These are phyloP conservation scores for Curvularia sp. DNA, from an alignment of 2,329 filamentous ascomycete species.

Conservation along the genomic window DNA sequence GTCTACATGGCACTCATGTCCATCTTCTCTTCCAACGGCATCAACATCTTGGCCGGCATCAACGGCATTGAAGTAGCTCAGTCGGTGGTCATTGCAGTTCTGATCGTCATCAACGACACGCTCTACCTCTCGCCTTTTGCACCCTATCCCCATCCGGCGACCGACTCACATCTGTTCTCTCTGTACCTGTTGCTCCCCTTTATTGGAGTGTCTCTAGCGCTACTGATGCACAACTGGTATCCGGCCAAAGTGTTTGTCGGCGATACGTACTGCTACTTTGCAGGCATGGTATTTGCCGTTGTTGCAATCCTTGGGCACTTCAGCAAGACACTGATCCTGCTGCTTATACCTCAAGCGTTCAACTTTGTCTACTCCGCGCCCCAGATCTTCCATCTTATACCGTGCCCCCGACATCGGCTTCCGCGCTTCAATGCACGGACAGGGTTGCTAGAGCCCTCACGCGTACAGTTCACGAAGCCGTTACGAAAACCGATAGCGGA, in stretches of 20 bases:
- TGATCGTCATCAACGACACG: conserved; percentile 85
- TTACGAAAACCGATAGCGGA: conserved; percentile 69
- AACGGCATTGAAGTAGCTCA: conserved; percentile 98
- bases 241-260: conserved; percentile 95
- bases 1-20: conserved; percentile 94
- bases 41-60: conserved; percentile 99
- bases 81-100: conserved; percentile 84
- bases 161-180: conserved; percentile 94
- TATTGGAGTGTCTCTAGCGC: conserved; percentile 85
- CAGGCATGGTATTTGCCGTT: conserved; percentile 97
- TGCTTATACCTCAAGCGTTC: conserved; percentile 92
- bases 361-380: conserved; percentile 95
- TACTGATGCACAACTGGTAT: conserved; percentile 94
- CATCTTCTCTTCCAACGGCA: conserved; percentile 98
- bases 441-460: conserved; percentile 84
- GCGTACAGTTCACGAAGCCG: conserved; percentile 76
- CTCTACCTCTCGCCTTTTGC: conserved; percentile 80
- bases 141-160: conserved; percentile 86
- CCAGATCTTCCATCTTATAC: conserved; percentile 87
- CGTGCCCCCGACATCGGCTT: conserved; percentile 90
- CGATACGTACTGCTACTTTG: conserved; percentile 99
- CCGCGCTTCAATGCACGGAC: conserved; percentile 86
- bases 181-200: conserved; percentile 94
- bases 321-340: conserved; percentile 90
- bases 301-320: conserved; percentile 97